phyloP scores from a whole-genome alignment of 2,329 filamentous ascomycete species.

The Cordyceps militaris region DNA sequence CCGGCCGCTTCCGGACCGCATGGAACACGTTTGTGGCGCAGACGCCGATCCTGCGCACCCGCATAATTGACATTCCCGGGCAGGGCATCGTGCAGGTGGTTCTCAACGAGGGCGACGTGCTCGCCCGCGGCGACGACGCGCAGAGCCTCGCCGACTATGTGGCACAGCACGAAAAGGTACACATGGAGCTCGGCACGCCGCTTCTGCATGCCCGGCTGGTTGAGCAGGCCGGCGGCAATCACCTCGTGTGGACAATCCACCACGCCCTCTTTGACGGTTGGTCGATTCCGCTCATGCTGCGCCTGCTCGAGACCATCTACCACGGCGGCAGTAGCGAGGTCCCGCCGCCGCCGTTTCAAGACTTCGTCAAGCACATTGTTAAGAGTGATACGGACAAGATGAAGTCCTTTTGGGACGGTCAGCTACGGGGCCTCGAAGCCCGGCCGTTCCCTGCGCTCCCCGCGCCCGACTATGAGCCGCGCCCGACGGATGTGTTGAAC shows the following conservation, averaged over 20 bases:
- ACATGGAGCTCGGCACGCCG: conserved; percentile 24
- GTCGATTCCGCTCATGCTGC: conserved; percentile 13
- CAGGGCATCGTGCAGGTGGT: conserved; percentile 35
- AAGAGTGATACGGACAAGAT: conserved; percentile 18
- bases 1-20: conserved; percentile 23
- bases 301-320: conserved; percentile 9
- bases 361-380: conserved; percentile 35
- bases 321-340: not conserved
- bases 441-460: conserved; percentile 34
- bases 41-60: conserved; percentile 32
- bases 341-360: conserved; percentile 12
- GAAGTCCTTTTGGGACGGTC: conserved; percentile 33
- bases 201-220: conserved; percentile 29
- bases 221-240: not conserved
- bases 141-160: not conserved
- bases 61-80: conserved; percentile 32
- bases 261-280: conserved; percentile 15
- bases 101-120: conserved; percentile 25
- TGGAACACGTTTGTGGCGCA: conserved; percentile 27
- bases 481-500: conserved; percentile 26
- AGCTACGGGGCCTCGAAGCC: conserved; percentile 29
- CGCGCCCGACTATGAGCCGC: conserved; percentile 41
- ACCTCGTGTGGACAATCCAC: conserved; percentile 13
- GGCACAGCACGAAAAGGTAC: not conserved
- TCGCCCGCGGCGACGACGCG: conserved; percentile 4